Evolutionary conservation across 108 stramenopile genomes (phyloP).

Genomic region (Skeletonema tropicum): DNA sequence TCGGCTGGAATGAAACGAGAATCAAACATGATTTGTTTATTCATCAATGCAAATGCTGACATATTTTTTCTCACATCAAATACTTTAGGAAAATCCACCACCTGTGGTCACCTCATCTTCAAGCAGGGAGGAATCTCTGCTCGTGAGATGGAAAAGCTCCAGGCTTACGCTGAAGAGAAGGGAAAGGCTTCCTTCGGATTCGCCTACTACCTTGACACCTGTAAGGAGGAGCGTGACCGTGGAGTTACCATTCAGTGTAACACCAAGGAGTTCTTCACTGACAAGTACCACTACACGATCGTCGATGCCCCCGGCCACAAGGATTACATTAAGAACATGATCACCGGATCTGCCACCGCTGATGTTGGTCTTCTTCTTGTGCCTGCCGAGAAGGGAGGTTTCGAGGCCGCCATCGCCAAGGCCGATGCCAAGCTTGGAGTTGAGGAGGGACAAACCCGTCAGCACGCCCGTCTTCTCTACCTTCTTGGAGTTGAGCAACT

Average conservation of each 20-base stretch:
- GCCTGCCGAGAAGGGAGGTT: constrained; percentile 85
- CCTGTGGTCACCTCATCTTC: constrained; percentile 83
- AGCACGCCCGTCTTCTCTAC: constrained; percentile 81
- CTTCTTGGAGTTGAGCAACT: constrained; percentile 78
- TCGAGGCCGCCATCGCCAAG: constrained; percentile 89
- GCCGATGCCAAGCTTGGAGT: constrained; percentile 79
- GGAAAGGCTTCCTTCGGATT: constrained; percentile 83
- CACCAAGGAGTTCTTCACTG: constrained; percentile 88
- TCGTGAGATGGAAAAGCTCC: constrained; percentile 82
- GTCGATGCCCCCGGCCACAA: constrained; percentile 85
- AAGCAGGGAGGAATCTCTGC: constrained; percentile 77
- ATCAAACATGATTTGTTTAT: neutral
- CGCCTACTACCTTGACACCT: constrained; percentile 84
- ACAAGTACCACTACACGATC: constrained; percentile 83
- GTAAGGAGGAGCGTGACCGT: constrained; percentile 84
- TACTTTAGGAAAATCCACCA: constrained; percentile 60
- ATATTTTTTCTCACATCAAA: neutral
- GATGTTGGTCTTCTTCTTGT: constrained; percentile 84
- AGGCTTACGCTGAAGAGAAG: constrained; percentile 73
- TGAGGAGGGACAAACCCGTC: constrained; percentile 81
- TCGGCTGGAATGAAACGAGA: neutral
- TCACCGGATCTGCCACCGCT: constrained; percentile 80
- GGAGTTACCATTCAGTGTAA: constrained; percentile 83
- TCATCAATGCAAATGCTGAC: neutral
- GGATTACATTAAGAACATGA: constrained; percentile 91